phyloP scores from a whole-genome alignment of 2,329 filamentous ascomycete genomes.

The Pestalotiopsis sp. region DNA sequence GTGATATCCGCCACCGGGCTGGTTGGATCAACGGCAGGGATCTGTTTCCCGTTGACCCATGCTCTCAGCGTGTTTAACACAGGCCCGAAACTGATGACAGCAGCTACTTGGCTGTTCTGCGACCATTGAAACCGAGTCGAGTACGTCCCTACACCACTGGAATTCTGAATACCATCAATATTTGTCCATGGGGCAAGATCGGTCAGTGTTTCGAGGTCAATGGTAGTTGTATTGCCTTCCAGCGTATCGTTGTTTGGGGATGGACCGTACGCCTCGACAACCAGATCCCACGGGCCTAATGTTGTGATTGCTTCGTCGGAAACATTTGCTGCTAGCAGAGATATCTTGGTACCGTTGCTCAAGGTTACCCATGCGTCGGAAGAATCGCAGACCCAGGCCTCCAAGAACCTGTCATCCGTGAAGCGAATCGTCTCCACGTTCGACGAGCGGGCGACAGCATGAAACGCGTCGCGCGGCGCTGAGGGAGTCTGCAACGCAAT shows the following conservation, averaged over 20 bases:
- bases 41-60: constrained; percentile 11
- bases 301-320: background rate
- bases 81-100: constrained; percentile 2
- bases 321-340: background rate
- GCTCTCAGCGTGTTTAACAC: constrained; percentile 13
- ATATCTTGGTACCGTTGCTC: constrained; percentile 7
- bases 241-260: constrained; percentile 7
- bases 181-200: constrained; percentile 12
- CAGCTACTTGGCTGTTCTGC: background rate
- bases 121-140: background rate
- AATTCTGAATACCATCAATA: constrained; percentile 9
- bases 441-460: background rate
- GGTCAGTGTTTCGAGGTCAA: constrained; percentile 5
- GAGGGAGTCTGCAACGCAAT: background rate
- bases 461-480: background rate
- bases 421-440: background rate
- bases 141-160: constrained; percentile 11
- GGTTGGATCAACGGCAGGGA: constrained; percentile 9
- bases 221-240: constrained; percentile 3
- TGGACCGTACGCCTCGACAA: constrained; percentile 10
- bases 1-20: constrained; percentile 12
- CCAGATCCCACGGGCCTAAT: constrained; percentile 9
- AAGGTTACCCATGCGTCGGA: constrained; percentile 10
- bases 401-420: background rate
- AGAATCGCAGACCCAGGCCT: constrained; percentile 2